Evolutionary conservation across 208 protist species (phyloP), one percentile per base, ranked within the genome.

Genomic region (Wallacemonas collosoma): DNA sequence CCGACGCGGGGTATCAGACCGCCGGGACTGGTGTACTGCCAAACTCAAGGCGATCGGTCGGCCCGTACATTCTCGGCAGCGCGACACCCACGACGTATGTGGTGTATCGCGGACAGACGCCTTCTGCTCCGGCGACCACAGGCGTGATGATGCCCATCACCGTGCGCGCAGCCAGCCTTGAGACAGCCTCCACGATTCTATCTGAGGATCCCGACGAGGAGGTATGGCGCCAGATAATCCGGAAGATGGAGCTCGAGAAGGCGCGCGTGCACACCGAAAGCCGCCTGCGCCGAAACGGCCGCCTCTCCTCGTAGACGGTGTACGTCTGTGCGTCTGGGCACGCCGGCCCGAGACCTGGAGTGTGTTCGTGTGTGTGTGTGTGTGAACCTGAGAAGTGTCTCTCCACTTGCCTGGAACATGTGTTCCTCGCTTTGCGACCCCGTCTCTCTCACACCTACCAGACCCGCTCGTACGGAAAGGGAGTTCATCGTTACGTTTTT

Each of bases 201-300:
- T 41, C 60, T 8, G 43, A 4, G 41, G 60, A 65, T 26, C 60
- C 60, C 2, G 60, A 65, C 26, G 60, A 65, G 40, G 60, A 65
- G 40, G 60, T 35, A 14, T 65, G 60, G 60, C 7, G 60, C 11
- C 40, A 45, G 40, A 65, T 65, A 41, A 41, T 65, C 55, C 53
- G 68, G 11, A 72, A 72, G 44, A 41, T 72, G 68, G 55, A 64
- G 55, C 39, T 64, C 35, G 68, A 72, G 55, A 62, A 55, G 53
- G 50, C 3, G 40, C 68, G 53, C 5, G 17, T 72, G 5, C 68
- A 55, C 38, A 45, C 40, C 41, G 68, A 72, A 35, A 72, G 54
- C 17, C 55, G 17, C 3, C 53, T 62, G 2, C 53, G 68, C 1
- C 68, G 60, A 26, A 50, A 65, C 36, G 41, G 60, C 3, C 60